Base-by-base conservation (phyloP, 2,329 filamentous ascomycete species). In the Cytospora schulzeri region DNA sequence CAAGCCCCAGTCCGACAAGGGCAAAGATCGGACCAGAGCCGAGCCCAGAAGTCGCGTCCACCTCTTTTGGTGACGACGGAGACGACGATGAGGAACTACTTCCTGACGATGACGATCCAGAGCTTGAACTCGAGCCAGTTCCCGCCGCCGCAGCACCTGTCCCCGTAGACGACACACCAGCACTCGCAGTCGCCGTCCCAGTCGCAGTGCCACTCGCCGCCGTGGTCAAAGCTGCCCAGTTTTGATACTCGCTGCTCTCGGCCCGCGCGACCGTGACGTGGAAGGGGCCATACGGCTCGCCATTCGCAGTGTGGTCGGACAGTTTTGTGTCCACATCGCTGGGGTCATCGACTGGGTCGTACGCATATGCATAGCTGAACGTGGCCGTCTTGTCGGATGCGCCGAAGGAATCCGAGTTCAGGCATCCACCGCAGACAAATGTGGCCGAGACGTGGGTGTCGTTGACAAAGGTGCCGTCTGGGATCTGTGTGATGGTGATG, bases 381-480 rank as follows among this genome's bases (percentile, higher is more conserved):
- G 66, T 66, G 15, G 66, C 35, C 35, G 64, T 53, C 22, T 26
- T 24, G 29, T 57, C 60, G 22, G 22, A 48, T 31, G 54, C 60
- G 45, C 63, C 41, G 55, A 68, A 68, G 24, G 66, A 68, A 62
- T 77, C 76, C 6, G 72, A 71, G 22, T 73, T 71, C 63, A 80
- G 73, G 63, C 80, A 83, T 14, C 75, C 75, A 54, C 76, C 72
- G 69, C 83, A 86, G 45, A 85, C 76, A 72, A 85, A 85, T 0
- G 83, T 85, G 67, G 81, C 83, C 2, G 80, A 80, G 70, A 79
- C 80, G 67, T 84, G 80, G 1, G 83, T 85, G 66, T 73, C 74
- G 75, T 85, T 85, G 64, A 83, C 72, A 28, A 80, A 83, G 1
- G 81, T 83, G 29, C 82, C 82, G 26, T 81, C 80, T 28, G 80